Base-by-base conservation (phyloP, 805 yeast species). In the Wickerhamia fluorescens region DNA sequence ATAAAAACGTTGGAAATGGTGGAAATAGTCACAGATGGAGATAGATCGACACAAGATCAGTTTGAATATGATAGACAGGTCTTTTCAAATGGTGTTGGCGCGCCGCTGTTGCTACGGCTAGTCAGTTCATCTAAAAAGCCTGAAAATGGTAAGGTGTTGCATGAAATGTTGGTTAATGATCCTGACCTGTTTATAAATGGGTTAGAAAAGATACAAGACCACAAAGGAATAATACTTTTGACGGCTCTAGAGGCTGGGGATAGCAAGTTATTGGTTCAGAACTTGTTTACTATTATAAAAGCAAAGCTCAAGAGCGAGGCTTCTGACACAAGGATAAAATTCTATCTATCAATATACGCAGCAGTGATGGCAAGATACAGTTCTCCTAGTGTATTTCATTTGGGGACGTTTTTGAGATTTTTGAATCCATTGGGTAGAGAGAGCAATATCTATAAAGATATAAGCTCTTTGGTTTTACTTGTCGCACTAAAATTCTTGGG, bases 401-500 rank as follows among this genome's bases (percentile, higher is more conserved):
- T n/a, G n/a, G n/a, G n/a, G n/a, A n/a, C n/a, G 7, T 37, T 53
- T 15, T 37, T 56, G 4, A 18, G 33, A 3, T 36, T 38, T 9
- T 34, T 51, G 16, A 34, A 30, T 15, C 50, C 52, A 4, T 20
- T 32, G 20, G 15, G n/a, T n/a, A n/a, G n/a, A n/a, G n/a, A n/a
- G n/a, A n/a, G n/a, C n/a, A n/a, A n/a, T n/a, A n/a, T n/a, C n/a
- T n/a, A n/a, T n/a, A n/a, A n/a, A 10, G 40, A 37, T 2, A 22
- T 43, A 4, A 25, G 41, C 7, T 35, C 52, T 4, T 24, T 39
- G 7, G 33, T 48, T 4, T 29, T 55, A 13, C 33, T 56, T 17
- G 36, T 55, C 12, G 27, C 47, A 3, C 37, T 56, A 4, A 47
- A 44, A 16, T 32, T 37, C 16, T 25, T 52, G 10, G 45, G 49